These are phyloP conservation scores for Clavispora santaluciae DNA, from an alignment of 805 yeast species.

Conservation along the genomic window DNA sequence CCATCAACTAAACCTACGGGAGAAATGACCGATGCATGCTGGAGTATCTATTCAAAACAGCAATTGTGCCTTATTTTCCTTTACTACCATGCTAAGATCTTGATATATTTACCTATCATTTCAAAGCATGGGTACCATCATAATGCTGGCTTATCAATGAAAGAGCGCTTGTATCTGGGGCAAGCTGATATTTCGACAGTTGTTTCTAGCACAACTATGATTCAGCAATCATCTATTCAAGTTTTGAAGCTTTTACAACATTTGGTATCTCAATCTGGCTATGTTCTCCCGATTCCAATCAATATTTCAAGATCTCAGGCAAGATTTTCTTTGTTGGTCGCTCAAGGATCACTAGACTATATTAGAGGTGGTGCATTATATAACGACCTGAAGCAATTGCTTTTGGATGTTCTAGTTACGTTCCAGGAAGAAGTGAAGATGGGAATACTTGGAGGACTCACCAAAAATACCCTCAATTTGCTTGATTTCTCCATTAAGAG, in stretches of 20 bases:
- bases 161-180: constrained; percentile 34
- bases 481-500: constrained; percentile 58
- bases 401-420: constrained; percentile 46
- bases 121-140: constrained; percentile 39
- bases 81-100: constrained; percentile 39
- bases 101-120: constrained; percentile 38
- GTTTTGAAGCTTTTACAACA: constrained; percentile 49
- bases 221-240: constrained; percentile 66
- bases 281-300: constrained; percentile 57
- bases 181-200: constrained; percentile 27
- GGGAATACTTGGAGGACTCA: constrained; percentile 58
- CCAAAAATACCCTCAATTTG: constrained; percentile 50
- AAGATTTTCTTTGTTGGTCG: constrained; percentile 58
- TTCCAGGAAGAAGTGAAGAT: constrained; percentile 47
- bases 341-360: constrained; percentile 75
- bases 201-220: constrained; percentile 55
- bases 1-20: constrained; percentile 13
- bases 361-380: constrained; percentile 78
- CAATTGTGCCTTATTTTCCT: constrained; percentile 49
- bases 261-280: constrained; percentile 33
- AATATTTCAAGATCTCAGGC: constrained; percentile 60
- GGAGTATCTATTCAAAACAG: constrained; percentile 35
- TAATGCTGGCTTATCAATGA: constrained; percentile 37
- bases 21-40: constrained; percentile 14
- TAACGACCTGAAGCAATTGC: constrained; percentile 58